Conservation (phyloP, 257 asterid genomes). For the Agastache rugosa region DNA sequence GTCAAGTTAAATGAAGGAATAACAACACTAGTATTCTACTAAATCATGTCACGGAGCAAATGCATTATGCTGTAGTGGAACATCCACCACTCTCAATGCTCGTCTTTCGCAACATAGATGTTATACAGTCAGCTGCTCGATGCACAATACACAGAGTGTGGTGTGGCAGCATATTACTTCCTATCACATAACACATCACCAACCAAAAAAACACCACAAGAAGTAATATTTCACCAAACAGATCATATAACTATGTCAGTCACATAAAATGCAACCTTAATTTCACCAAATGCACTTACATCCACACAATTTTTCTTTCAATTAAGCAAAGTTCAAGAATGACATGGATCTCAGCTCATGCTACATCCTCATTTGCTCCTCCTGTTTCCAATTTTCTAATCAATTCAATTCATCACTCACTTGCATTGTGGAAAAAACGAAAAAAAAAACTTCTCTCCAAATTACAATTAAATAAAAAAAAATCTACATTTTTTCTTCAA, state of each 20-base stretch:
- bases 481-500: background rate
- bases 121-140: background rate
- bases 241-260: background rate
- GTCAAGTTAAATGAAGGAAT: background rate
- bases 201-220: background rate
- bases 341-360: background rate
- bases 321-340: background rate
- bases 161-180: background rate
- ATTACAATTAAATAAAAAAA: background rate
- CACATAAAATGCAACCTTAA: background rate
- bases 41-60: background rate
- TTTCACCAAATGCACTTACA: slow-evolving; percentile 1
- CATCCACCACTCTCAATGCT: background rate
- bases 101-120: background rate
- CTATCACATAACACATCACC: background rate
- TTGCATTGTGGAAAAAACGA: background rate
- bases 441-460: background rate
- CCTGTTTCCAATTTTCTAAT: background rate
- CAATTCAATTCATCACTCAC: background rate
- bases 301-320: slow-evolving; percentile 10
- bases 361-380: background rate
- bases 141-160: background rate
- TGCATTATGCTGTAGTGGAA: background rate
- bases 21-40: background rate
- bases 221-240: background rate